Evolutionary conservation across 192 early-diverging fungal species (phyloP), one percentile per base, ranked within the genome.

Genomic region (Spizellomyces punctatus): DNA sequence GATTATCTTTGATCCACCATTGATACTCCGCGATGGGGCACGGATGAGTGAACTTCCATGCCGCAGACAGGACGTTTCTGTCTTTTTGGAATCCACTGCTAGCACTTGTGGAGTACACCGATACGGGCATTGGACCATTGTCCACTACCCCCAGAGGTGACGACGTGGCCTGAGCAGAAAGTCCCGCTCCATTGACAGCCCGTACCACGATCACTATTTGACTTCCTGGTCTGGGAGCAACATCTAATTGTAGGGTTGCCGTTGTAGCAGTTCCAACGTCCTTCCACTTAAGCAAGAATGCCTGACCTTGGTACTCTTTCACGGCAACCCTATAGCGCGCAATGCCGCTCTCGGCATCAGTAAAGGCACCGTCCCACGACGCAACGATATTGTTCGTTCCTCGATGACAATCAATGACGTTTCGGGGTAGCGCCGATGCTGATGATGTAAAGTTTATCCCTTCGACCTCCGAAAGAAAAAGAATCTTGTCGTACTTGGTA

Each of bases 341-440:
- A 46, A 67, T 67, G 14, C 65, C 50, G 27, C 65, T 67, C 27
- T 67, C 65, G 0, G 16, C 21, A 47, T 67, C 65, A 17, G 46
- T 4, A 52, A 67, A 67, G 48, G 27, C 65, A 4, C 65, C 65
- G 17, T 67, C 65, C 65, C 65, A 67, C 14, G 17, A 8, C 27
- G 27, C 27, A 3, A 36, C 27, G 8, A 67, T 47, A 14, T 67
- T 12, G n/a, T 54, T 6, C 2, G 10, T 67, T 50, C 8, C 9
- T 16, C 65, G 65, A 12, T 48, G 48, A 52, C 65, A 67, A 36
- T 50, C 50, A 10, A n/a, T 54, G 10, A 16, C 10, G 22, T 61
- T 19, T 10, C 12, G 59, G 16, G 14, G 12, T 27, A 22, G 12
- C 5, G 5, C 21, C 12, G 44, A 54, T 54, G 50, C 50, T n/a